Base-by-base conservation (phyloP, 805 yeast species). In the Yarrowia keelungensis region DNA sequence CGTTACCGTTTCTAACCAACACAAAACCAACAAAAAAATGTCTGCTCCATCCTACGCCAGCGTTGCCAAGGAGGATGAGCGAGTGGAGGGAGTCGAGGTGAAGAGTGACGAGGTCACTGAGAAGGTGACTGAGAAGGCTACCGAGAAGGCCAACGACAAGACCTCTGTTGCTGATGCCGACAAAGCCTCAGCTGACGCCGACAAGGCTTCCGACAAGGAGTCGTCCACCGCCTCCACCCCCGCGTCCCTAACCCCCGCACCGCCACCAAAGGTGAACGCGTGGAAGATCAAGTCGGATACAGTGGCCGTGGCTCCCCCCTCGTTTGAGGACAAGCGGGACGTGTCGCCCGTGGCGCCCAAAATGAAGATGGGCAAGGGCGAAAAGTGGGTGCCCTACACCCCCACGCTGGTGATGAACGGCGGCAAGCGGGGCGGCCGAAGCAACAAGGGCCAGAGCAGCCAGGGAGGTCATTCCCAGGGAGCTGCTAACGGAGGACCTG, bases 351-450 rank as follows among this genome's bases (percentile, higher is more conserved):
- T 47, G 26, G 67, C 51, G 12, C 61, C 70, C 51, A 43, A 49
- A 22, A 36, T 69, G 69, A 69, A 70, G 45, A 45, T 38, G 53
- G 87, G 87, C 69, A 86, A 85, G 74, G 42, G 43, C 61, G 89
- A 86, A 73, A 89, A 89, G 76, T 88, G 91, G 91, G 84, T 87
- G 47, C 91, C 91, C n/a, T 86, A 84, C 76, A 83, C 86, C 72
- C 90, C 86, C 36, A 78, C 85, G 50, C 85, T 84, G 59, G 83
- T 83, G 36, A 79, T 84, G 49, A 80, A 83, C 22, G 70, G 56
- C 49, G 56, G 46, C 46, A 62, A 62, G 56, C 56, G 67, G 1
- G 56, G 67, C 9, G 67, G 67, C 39, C 45, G 49, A 62, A 51
- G 19, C 14, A 49, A 59, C 14, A 49, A 59, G 46, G 26, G 69